phyloP scores from a whole-genome alignment of 2,329 filamentous ascomycete genomes.

The Microcyclosporella mali region DNA sequence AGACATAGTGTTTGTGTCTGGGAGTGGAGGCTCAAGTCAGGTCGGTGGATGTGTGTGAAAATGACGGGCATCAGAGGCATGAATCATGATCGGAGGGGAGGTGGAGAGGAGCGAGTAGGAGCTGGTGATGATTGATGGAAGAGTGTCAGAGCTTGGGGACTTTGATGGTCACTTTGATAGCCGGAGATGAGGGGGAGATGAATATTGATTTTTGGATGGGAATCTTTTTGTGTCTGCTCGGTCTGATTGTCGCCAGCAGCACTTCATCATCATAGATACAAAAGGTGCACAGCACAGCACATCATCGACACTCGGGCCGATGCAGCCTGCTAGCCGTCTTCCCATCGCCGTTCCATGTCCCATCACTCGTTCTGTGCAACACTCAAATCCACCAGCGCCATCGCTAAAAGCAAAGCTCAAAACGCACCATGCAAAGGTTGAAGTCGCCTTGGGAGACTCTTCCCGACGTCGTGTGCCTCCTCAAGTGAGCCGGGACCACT shows the following conservation, averaged over 20 bases:
- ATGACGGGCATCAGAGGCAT: conserved; percentile 5
- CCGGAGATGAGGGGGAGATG: not conserved
- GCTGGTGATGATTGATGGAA: not conserved
- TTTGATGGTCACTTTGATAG: no score
- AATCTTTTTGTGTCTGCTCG: no score
- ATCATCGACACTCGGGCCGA: no score
- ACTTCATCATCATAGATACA: no score
- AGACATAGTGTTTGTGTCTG: conserved; percentile 1
- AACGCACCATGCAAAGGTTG: not conserved
- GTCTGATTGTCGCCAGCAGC: no score
- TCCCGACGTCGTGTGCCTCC: not conserved
- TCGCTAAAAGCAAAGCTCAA: conserved; percentile 16
- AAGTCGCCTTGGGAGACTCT: no score
- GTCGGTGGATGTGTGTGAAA: conserved; percentile 5
- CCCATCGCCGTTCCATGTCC: no score
- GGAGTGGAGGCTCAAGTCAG: conserved; percentile 1
- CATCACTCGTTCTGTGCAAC: not conserved
- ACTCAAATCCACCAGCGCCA: conserved; percentile 16
- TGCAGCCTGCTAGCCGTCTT: no score
- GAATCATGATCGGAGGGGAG: not conserved
- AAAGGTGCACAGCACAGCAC: no score
- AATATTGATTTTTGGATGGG: not conserved
- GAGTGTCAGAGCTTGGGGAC: no score
- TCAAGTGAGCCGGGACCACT: not conserved
- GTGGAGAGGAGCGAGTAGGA: not conserved